Base-by-base conservation (phyloP, 1,139 yeast genomes). In the Debaryomyces psychrophilus region DNA sequence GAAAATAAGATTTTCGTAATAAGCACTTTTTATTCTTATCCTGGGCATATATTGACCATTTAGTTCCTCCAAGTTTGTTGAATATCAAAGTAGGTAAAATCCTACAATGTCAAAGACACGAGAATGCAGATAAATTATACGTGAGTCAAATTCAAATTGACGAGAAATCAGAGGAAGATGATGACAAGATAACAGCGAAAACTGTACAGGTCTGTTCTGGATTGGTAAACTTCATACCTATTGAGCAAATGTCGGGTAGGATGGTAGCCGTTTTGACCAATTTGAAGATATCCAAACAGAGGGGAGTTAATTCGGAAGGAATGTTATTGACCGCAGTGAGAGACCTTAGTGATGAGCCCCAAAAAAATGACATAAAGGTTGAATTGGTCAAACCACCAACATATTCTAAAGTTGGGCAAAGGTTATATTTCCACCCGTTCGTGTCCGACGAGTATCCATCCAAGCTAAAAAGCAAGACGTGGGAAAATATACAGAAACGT, bases 271-370 rank as follows among this genome's bases (percentile, higher is more conserved):
- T 86, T 43, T 87, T 90, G 54, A 90, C 95, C 54, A 90, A 90
- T 73, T 78, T 90, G 70, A 90, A 90, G 72, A 95, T 96, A 8
- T 95, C 88, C 41, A 86, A 82, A 60, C 88, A 92, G 96, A 82
- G 97, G 67, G 87, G 87, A 3, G 71, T 76, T 14, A 60, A 55
- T 44, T 80, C 85, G 0, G 77, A 79, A 49, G 87, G 83, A 1
- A 82, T 82, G 87, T 56, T 82, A 1, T 57, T 82, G 27, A 86
- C 86, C 4, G 79, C 84, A 2, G 75, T 57, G 40, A 51, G 40
- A 33, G 46, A 20, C 9, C 18, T 14, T 5, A 53, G 33, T 6
- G 38, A 31, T 1, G 43, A 31, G 9, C 44, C 43, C 4, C 54
- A 37, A 7, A 35, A 28, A 0, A 43, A 28, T n/a, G 45, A 44